Evolutionary conservation across 768 basidiomycete genomes (phyloP).

Genomic region (Coprinopsis sp.): DNA sequence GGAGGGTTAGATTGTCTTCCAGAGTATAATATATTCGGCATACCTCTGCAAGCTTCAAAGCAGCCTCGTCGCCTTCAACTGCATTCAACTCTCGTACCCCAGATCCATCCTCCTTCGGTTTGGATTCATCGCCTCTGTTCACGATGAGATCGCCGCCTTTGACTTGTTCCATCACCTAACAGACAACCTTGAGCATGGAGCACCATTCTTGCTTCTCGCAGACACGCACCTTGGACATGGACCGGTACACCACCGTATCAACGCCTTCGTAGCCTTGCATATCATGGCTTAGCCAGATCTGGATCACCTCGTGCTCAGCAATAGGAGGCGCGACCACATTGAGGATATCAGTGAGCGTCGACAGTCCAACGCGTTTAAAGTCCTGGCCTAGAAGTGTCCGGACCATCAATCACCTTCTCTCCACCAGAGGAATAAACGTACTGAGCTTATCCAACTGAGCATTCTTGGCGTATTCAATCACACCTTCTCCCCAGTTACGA

Average conservation of each 20-base stretch:
- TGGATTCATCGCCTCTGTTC: conserved; percentile 75
- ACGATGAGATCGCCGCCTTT: conserved; percentile 89
- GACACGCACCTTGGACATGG: conserved; percentile 65
- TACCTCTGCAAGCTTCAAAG: conserved; percentile 81
- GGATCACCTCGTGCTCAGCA: conserved; percentile 95
- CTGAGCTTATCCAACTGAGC: conserved; percentile 89
- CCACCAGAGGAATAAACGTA: conserved; percentile 30
- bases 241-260: conserved; percentile 88
- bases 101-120: conserved; percentile 54
- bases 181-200: neutral
- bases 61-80: conserved; percentile 82
- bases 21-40: conserved; percentile 13
- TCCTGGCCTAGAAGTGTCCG: conserved; percentile 69
- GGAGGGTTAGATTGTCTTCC: neutral
- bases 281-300: conserved; percentile 93
- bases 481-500: conserved; percentile 83
- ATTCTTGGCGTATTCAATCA: conserved; percentile 82
- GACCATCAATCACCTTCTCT: conserved; percentile 5
- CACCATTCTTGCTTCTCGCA: neutral
- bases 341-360: conserved; percentile 85
- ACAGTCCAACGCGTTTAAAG: conserved; percentile 81
- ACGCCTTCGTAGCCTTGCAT: conserved; percentile 97
- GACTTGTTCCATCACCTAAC: conserved; percentile 91
- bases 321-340: conserved; percentile 98
- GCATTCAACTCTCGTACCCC: conserved; percentile 67